Base-by-base conservation (phyloP, 2,329 filamentous ascomycete genomes). In the Rutstroemia sp. region DNA sequence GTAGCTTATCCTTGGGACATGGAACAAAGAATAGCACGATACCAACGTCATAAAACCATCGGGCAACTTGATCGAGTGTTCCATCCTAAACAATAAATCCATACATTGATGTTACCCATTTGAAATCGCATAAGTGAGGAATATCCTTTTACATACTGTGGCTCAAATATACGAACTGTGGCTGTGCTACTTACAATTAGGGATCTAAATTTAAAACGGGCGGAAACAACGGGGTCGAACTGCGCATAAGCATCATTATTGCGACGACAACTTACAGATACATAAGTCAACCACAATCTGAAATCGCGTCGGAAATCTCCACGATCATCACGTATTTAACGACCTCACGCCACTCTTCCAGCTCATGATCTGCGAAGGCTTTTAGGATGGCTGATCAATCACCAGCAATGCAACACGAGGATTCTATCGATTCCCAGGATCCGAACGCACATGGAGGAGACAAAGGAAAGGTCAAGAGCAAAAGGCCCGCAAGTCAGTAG, bases 391-490 rank as follows among this genome's bases (percentile, higher is more conserved):
- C 67, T 58, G 63, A 68, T 51, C 51, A 59, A 60, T 60, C 61
- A 63, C 61, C 62, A 19, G 55, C 52, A 23, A 58, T 67, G 57
- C 60, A 58, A 30, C 67, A 66, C 47, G 64, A 66, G 46, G 78
- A 81, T 70, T 82, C 79, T 48, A 78, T 82, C 64, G 70, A 74
- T 58, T 80, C 79, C 41, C 75, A 79, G 64, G 79, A 83, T 63
- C 76, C 76, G 56, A 71, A 73, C 64, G 70, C 71, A 64, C 76
- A 79, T 67, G 69, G 73, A 62, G 39, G 17, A n/a, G 68, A 79
- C 79, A 58, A 55, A 77, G 94, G 85, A 75, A 94, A 92, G 78
- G 82, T 87, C 73, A 96, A 96, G 83, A 95, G 83, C 79, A 86
- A 88, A 73, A 86, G 90, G 74, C 92, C 92, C 65, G 89, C 91